These are phyloP conservation scores for Diophrys sp. DNA, from an alignment of 73 alveolate genomes.

Conservation along the genomic window DNA sequence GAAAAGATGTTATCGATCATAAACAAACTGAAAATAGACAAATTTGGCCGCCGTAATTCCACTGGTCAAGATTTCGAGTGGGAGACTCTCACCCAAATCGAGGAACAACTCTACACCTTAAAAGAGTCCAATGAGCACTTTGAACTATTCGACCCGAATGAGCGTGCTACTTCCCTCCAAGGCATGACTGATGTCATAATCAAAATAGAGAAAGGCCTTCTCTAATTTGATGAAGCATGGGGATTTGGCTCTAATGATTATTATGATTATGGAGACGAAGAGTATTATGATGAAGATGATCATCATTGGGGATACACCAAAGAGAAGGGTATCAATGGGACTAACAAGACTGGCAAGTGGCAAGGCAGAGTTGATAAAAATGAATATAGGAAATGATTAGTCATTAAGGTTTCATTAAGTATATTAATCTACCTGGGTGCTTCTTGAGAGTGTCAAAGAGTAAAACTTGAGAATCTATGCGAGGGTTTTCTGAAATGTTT, in stretches of 20 bases:
- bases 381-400: no score
- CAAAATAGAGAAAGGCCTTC: neutral
- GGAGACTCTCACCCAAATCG: neutral
- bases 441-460: no score
- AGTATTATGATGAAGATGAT: neutral
- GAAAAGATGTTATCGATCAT: neutral
- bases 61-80: neutral
- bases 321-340: no score
- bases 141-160: neutral
- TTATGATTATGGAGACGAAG: neutral
- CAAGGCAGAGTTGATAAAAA: no score
- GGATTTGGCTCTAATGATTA: neutral
- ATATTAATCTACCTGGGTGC: no score
- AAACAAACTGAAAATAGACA: neutral
- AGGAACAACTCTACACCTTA: neutral
- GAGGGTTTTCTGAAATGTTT: neutral
- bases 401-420: no score
- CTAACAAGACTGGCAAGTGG: no score
- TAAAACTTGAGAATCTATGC: no score
- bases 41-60: neutral
- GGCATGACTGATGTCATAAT: neutral
- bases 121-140: no score
- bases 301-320: no score
- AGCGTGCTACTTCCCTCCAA: neutral
- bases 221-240: neutral